Conservation (phyloP, 2,329 filamentous ascomycete genomes). For the Trichoderma sp. region DNA sequence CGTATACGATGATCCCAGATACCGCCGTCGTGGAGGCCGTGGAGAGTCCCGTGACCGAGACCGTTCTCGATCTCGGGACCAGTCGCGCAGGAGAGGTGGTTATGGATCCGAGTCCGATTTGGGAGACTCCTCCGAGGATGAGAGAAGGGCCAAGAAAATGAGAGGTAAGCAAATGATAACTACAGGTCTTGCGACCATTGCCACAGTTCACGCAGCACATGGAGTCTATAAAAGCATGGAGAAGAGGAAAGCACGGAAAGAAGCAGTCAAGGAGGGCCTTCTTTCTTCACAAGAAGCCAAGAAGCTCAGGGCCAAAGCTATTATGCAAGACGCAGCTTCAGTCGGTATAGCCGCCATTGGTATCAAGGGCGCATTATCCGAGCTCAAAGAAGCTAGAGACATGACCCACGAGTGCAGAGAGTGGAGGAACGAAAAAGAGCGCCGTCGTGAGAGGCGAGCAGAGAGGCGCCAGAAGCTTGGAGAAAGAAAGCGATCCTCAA, state of each 20-base stretch:
- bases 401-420: slow-evolving; percentile 49
- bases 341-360: slow-evolving; percentile 59
- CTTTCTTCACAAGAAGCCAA: slow-evolving; percentile 53
- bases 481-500: slow-evolving; percentile 45
- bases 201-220: slow-evolving; percentile 62
- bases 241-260: slow-evolving; percentile 54
- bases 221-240: slow-evolving; percentile 61
- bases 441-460: slow-evolving; percentile 51
- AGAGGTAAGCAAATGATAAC: slow-evolving; percentile 64
- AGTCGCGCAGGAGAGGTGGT: slow-evolving; percentile 37
- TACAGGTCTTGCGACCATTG: slow-evolving; percentile 57
- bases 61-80: slow-evolving; percentile 19
- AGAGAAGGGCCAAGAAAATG: slow-evolving; percentile 56
- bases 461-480: slow-evolving; percentile 37
- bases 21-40: slow-evolving; percentile 42
- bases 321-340: slow-evolving; percentile 60
- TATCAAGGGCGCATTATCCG: slow-evolving; percentile 57
- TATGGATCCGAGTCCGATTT: slow-evolving; percentile 57
- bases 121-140: slow-evolving; percentile 59
- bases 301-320: slow-evolving; percentile 58
- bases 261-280: slow-evolving; percentile 56
- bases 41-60: slow-evolving; percentile 41
- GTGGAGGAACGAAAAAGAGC: slow-evolving; percentile 51
- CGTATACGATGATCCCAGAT: slow-evolving; percentile 49
- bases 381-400: slow-evolving; percentile 58